Conservation (phyloP, 2,329 filamentous ascomycete genomes). For the Hysterium pulicare region DNA sequence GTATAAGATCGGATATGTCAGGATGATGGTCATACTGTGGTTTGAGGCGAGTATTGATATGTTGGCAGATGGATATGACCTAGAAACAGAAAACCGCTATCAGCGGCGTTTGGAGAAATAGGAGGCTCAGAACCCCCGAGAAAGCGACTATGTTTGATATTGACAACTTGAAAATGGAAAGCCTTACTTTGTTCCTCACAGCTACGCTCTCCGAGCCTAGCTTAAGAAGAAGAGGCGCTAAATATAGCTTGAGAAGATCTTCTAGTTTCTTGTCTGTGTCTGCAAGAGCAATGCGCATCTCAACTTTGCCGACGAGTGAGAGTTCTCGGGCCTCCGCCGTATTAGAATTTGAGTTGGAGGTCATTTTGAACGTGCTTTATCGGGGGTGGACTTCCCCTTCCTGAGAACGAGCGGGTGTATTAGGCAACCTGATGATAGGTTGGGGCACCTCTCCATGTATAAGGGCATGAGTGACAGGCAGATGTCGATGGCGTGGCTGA, state of each 20-base stretch:
- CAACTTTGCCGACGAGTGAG: conserved; percentile 77
- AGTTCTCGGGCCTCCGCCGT: conserved; percentile 69
- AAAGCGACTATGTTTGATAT: conserved; percentile 50
- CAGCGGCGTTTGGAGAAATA: conserved; percentile 24
- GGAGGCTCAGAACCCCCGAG: neutral
- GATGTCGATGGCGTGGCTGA: conserved; percentile 2
- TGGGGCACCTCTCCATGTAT: too few relatives aligned
- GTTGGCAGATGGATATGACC: conserved; percentile 68
- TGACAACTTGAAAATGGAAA: neutral
- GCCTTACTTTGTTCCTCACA: conserved; percentile 70
- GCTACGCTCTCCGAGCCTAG: conserved; percentile 74
- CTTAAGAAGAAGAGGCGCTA: conserved; percentile 81
- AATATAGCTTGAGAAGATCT: conserved; percentile 70
- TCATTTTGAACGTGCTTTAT: too few relatives aligned
- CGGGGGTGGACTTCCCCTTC: too few relatives aligned
- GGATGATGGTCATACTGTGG: conserved; percentile 42
- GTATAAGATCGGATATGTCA: neutral
- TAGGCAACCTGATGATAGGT: too few relatives aligned
- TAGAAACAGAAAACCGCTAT: conserved; percentile 28
- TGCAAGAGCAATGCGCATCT: conserved; percentile 77
- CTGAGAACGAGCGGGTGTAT: too few relatives aligned
- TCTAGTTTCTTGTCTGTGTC: conserved; percentile 82
- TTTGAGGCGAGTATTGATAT: conserved; percentile 65
- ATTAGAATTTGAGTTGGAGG: conserved; percentile 22
- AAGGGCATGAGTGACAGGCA: conserved; percentile 3